Evolutionary conservation across 768 basidiomycete genomes (phyloP).

Genomic region (Leccinum incarnatum): DNA sequence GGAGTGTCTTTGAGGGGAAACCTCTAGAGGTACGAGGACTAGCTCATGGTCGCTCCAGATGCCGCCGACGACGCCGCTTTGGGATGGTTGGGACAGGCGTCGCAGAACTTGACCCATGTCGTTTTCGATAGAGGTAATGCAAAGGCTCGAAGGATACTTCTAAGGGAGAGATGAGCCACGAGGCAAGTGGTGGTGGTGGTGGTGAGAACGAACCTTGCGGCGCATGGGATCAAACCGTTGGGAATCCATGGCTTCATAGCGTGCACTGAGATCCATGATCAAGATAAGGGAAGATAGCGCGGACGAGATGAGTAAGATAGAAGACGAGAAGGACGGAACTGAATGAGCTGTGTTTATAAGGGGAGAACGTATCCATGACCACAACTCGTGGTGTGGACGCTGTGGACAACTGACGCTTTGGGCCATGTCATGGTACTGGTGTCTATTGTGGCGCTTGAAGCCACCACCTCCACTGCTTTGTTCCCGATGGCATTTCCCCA

Average conservation of each 20-base stretch:
- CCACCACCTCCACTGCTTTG: constrained; percentile 18
- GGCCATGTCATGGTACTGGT: constrained; percentile 12
- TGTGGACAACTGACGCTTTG: constrained; percentile 23
- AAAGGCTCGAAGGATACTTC: constrained; percentile 17
- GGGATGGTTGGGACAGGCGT: constrained; percentile 20
- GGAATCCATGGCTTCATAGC: constrained; percentile 29
- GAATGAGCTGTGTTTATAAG: constrained; percentile 24
- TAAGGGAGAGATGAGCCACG: constrained; percentile 22
- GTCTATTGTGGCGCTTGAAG: constrained; percentile 14
- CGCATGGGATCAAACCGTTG: constrained; percentile 35
- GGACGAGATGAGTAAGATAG: constrained; percentile 23
- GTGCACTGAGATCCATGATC: constrained; percentile 25
- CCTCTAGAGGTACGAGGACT: constrained; percentile 32
- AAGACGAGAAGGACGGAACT: constrained; percentile 30
- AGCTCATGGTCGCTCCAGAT: constrained; percentile 35
- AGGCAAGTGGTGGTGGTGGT: constrained; percentile 15
- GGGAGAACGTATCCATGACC: constrained; percentile 22
- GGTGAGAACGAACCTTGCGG: constrained; percentile 23
- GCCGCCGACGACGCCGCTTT: constrained; percentile 26
- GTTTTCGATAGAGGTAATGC: constrained; percentile 10
- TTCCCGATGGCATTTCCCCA: constrained; percentile 10
- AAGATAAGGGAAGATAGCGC: constrained; percentile 31
- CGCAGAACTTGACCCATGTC: constrained; percentile 31
- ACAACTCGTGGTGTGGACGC: constrained; percentile 25
- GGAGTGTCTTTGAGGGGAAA: constrained; percentile 19